Evolutionary conservation across 2,329 filamentous ascomycete species (phyloP), one percentile per base, ranked within the genome.

Genomic region (Bipolaris cookei): DNA sequence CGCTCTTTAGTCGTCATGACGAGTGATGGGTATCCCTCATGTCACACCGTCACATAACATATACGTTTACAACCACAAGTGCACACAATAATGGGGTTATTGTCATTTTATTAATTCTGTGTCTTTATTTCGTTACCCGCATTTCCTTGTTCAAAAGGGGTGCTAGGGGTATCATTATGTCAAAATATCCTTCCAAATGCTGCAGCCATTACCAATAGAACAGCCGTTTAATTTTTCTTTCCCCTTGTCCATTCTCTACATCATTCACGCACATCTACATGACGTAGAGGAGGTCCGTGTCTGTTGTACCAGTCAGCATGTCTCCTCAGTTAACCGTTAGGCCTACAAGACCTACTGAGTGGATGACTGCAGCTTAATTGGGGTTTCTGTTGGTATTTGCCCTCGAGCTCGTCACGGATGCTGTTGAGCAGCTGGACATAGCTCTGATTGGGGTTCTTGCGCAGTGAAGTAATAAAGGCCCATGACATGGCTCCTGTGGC

Each of bases 401-500:
- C 86, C 65, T 90, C 82, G 57, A 99, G 82, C 72, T 97, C 89
- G 55, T 97, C 93, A 56, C 95, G 90, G 71, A 99, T 93, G 77
- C 89, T 97, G 83, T 97, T 98, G 66, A 99, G 84, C 56, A 99
- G 82, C 81, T 97, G 89, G 48, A 98, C 91, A 73, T 99, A 99
- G 79, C 90, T 97, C 81, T 98, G 95, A 75, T 96, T 89, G 0
- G 92, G 92, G 73, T 96, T 96, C 81, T 93, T 92, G 82, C 90
- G 93, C 71, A 98, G 84, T 18, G 93, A 89, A 1, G 85, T 88
- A 76, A 99, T 95, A 77, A 99, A 99, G 2, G 95, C 95, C 87
- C 90, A 97, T 3, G 92, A 97, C 95, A 99, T 98, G 77, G 95
- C 95, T 53, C 95, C 95, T 0, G 95, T 99, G 32, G 95, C 94